Evolutionary conservation across 345 rosid genomes (phyloP).

Genomic region (Lagerstroemia speciosa): DNA sequence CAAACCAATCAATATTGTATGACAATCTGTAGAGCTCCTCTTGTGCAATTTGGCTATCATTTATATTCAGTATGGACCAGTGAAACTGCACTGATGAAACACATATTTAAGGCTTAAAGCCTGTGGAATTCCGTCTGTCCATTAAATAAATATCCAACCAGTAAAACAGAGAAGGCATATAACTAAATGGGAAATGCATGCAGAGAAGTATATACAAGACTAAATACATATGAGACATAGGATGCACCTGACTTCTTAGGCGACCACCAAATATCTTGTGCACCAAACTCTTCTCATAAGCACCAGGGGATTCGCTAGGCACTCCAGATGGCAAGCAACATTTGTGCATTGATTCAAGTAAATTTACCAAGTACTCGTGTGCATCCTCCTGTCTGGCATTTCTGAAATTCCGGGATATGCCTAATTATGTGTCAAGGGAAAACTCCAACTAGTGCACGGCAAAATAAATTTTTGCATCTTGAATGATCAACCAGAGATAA

Average conservation of each 20-base stretch:
- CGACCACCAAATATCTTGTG: constrained; percentile 95
- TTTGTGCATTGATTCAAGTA: constrained; percentile 95
- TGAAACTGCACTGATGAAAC: background rate
- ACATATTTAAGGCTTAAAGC: background rate
- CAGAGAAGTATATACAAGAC: too few species aligned
- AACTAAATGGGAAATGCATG: background rate
- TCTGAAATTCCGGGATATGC: constrained; percentile 81
- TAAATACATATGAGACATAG: constrained; percentile 2
- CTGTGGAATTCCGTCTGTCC: background rate
- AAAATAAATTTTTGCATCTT: background rate
- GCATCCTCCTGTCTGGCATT: constrained; percentile 91
- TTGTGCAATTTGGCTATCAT: too few species aligned
- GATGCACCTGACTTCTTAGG: constrained; percentile 75
- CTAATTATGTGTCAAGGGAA: constrained; percentile 42
- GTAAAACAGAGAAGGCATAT: background rate
- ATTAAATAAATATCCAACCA: background rate
- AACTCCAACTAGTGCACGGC: constrained; percentile 8
- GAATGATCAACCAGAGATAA: background rate
- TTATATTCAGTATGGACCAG: background rate
- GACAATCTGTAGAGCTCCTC: too few species aligned
- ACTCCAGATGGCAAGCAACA: constrained; percentile 95
- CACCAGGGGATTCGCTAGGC: constrained; percentile 80
- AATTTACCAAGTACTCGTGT: constrained; percentile 90
- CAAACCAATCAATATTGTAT: background rate
- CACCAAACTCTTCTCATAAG: constrained; percentile 87